These are phyloP conservation scores for Pleurotus citrinopileatus DNA, from an alignment of 768 basidiomycete genomes.

Conservation along the genomic window DNA sequence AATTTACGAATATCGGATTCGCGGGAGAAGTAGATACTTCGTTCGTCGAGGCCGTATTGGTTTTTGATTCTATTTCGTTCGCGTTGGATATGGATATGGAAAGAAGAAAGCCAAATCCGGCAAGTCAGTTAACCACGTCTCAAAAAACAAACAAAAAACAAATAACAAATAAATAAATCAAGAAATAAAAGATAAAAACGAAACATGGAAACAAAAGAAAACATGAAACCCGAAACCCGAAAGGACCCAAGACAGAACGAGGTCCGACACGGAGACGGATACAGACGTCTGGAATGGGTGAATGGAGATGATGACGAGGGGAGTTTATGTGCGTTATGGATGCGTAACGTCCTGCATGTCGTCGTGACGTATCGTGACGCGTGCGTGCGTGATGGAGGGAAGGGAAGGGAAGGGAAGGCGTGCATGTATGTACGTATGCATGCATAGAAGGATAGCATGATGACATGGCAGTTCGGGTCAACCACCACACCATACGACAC, in stretches of 20 bases:
- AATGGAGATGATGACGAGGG: background rate
- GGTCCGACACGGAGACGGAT: no score
- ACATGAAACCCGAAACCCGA: no score
- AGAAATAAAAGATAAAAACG: no score
- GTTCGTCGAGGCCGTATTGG: slow-evolving; percentile 57
- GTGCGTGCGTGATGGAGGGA: background rate
- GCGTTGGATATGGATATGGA: background rate
- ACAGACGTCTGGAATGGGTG: no score
- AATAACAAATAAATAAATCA: no score
- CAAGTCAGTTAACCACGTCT: no score
- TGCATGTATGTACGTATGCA: background rate
- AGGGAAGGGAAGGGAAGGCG: background rate
- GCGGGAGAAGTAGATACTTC: slow-evolving; percentile 53
- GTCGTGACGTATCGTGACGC: background rate
- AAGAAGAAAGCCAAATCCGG: background rate
- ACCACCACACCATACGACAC: background rate
- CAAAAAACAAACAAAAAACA: no score
- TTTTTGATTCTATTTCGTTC: slow-evolving; percentile 43
- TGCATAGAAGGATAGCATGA: no score
- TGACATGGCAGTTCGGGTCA: background rate
- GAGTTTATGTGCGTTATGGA: background rate
- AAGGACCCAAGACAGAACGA: no score
- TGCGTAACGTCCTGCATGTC: background rate
- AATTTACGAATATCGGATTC: slow-evolving; percentile 75
- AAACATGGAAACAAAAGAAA: no score